Percentiles rank a stretch among this genome's conserved stretches.
These are phyloP conservation scores for Adansonia grandidieri DNA, from an alignment of 441 rosid genomes.

Conservation along the genomic window DNA sequence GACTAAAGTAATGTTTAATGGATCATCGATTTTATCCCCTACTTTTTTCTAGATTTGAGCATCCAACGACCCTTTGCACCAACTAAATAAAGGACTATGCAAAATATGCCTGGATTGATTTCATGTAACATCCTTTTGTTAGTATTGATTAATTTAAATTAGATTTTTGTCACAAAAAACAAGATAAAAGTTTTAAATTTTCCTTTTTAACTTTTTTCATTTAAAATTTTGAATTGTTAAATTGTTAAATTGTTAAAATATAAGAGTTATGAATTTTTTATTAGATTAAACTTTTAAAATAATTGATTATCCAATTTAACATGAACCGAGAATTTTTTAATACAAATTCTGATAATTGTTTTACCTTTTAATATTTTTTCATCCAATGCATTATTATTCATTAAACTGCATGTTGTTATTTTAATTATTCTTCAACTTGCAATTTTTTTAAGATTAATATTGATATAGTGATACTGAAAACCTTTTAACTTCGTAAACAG, in stretches of 20 bases:
- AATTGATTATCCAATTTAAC: background rate
- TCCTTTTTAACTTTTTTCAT: background rate
- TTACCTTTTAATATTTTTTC: too few relatives aligned
- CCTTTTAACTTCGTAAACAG: too few relatives aligned
- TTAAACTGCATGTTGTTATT: too few relatives aligned
- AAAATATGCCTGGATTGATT: background rate
- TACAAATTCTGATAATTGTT: too few relatives aligned
- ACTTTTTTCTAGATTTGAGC: background rate
- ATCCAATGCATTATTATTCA: too few relatives aligned
- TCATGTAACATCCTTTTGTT: background rate
- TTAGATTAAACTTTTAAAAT: too few relatives aligned
- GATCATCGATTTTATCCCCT: constrained; percentile 14
- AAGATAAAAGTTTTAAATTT: background rate
- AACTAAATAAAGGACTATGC: background rate
- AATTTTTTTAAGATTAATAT: too few relatives aligned
- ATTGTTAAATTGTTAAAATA: background rate
- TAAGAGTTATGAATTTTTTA: too few relatives aligned
- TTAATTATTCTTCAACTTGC: too few relatives aligned
- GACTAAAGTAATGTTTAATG: background rate
- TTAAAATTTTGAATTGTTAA: background rate
- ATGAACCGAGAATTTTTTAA: background rate
- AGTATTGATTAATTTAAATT: background rate
- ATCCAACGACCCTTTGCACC: constrained; percentile 5
- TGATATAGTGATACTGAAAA: too few relatives aligned
- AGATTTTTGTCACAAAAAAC: background rate